Evolutionary conservation across 208 protist genomes (phyloP).

Genomic region (Leishmania aethiopica): DNA sequence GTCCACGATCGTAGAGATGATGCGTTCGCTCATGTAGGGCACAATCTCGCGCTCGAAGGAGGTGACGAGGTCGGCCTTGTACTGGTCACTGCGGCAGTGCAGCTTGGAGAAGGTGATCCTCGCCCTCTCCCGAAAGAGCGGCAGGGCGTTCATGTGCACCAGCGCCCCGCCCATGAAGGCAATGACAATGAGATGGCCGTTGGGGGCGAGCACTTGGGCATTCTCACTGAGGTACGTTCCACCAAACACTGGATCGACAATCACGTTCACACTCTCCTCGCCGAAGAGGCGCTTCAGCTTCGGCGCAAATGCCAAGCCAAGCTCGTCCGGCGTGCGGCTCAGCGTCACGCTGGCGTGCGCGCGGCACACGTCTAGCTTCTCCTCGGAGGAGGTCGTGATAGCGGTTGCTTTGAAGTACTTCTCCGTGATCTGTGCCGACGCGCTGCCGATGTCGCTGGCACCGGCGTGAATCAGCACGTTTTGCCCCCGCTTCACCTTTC

Average conservation of each 20-base stretch:
- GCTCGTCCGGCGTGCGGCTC: constrained; percentile 53
- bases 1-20: constrained; percentile 53
- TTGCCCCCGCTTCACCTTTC: constrained; percentile 58
- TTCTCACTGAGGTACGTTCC: constrained; percentile 72
- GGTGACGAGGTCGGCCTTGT: constrained; percentile 56
- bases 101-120: constrained; percentile 75
- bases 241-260: constrained; percentile 86
- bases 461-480: constrained; percentile 88
- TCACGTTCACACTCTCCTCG: constrained; percentile 51
- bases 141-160: constrained; percentile 51
- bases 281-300: constrained; percentile 61
- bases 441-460: constrained; percentile 88
- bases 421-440: constrained; percentile 81
- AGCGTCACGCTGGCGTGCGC: constrained; percentile 51
- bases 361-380: constrained; percentile 74
- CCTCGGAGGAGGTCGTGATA: constrained; percentile 63
- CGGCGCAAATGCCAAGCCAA: constrained; percentile 49
- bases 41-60: constrained; percentile 65
- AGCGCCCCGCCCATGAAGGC: constrained; percentile 65
- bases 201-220: constrained; percentile 46
- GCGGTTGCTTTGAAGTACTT: constrained; percentile 78
- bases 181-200: constrained; percentile 67
- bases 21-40: constrained; percentile 56
- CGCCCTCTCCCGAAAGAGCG: constrained; percentile 56
- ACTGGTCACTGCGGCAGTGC: constrained; percentile 52